Conservation (phyloP, 78 protist genomes). For the Diacronema lutheri region DNA sequence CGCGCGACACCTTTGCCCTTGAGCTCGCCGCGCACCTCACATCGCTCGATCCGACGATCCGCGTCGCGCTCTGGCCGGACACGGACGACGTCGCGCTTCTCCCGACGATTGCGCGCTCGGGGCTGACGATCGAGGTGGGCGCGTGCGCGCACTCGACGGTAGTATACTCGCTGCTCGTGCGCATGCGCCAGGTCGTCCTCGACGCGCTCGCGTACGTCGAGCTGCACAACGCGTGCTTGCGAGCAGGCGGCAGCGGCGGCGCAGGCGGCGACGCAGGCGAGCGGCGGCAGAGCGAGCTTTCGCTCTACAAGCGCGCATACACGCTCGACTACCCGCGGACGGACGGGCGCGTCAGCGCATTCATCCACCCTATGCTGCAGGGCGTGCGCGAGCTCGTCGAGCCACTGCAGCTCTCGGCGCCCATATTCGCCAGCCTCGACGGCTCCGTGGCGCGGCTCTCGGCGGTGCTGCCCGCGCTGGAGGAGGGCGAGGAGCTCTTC, state of each 20-base stretch:
- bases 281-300: too few species aligned
- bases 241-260: background rate
- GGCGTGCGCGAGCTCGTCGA: background rate
- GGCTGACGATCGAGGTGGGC: conserved; percentile 6
- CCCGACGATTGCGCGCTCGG: background rate
- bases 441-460: too few species aligned
- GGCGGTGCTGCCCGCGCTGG: background rate
- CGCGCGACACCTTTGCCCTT: background rate
- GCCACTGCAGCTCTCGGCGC: background rate
- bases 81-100: background rate
- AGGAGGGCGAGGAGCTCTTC: background rate
- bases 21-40: background rate
- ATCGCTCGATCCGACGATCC: background rate
- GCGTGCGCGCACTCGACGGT: background rate
- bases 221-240: background rate
- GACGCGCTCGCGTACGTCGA: background rate
- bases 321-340: conserved; percentile 1
- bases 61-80: background rate
- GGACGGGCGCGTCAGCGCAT: background rate
- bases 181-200: background rate
- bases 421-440: background rate
- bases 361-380: background rate
- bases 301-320: background rate
- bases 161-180: background rate
- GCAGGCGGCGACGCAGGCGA: background rate